A percentile compares a stretch with the other conserved stretches of the same genome.
Conservation (phyloP, 805 yeast species). For the Zygosaccharomyces pseudorouxii region DNA sequence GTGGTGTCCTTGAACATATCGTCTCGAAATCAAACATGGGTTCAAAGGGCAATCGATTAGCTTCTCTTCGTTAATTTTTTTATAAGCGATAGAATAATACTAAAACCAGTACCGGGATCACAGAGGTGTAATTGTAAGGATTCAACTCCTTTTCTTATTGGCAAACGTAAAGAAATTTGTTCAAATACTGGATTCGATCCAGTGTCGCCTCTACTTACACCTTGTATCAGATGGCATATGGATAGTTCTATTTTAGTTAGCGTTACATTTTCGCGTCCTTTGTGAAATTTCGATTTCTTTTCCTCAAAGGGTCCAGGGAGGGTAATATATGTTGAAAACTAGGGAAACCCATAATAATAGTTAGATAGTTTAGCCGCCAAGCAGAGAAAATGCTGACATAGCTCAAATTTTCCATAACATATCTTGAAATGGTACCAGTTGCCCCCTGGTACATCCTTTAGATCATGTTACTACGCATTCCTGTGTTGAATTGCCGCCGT, state of each 20-base stretch:
- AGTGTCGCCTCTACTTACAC: not conserved
- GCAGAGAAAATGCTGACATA: too few species aligned
- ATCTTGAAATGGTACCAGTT: too few species aligned
- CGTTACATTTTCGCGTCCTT: conserved; percentile 6
- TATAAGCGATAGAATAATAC: too few species aligned
- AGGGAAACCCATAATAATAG: not conserved
- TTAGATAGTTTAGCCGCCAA: not conserved
- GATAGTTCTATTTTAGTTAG: not conserved
- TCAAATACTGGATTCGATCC: not conserved
- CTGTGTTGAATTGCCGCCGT: too few species aligned
- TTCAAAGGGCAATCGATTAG: not conserved
- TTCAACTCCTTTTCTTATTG: too few species aligned
- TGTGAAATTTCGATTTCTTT: not conserved
- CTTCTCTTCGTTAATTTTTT: too few species aligned
- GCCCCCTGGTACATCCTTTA: too few species aligned
- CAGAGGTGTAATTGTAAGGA: too few species aligned
- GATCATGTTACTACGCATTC: too few species aligned
- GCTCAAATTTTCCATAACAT: too few species aligned
- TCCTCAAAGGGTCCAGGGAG: not conserved
- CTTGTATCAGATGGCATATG: not conserved
- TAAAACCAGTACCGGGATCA: too few species aligned
- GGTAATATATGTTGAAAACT: not conserved
- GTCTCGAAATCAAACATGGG: conserved; percentile 22
- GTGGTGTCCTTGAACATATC: conserved; percentile 62
- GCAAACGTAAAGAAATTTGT: not conserved